phyloP scores from a whole-genome alignment of 1,284 basidiomycete species.

The Cerioporus squamosus region DNA sequence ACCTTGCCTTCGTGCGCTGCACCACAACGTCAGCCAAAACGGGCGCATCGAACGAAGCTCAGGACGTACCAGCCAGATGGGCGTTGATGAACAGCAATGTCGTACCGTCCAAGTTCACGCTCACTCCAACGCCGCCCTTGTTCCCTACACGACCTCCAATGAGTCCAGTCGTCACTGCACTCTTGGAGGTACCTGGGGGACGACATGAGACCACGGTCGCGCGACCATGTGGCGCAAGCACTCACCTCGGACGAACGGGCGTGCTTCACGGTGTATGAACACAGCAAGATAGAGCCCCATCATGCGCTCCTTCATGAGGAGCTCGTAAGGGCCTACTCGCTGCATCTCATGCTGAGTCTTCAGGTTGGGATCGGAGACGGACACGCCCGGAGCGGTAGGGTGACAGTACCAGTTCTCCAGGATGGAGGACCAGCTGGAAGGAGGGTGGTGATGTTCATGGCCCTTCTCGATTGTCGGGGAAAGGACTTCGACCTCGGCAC shows the following conservation, averaged over 20 bases:
- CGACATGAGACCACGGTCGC: neutral
- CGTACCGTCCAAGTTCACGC: slow-evolving; percentile 72
- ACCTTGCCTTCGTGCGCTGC: slow-evolving; percentile 78
- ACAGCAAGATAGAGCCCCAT: slow-evolving; percentile 86
- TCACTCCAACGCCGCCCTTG: slow-evolving; percentile 86
- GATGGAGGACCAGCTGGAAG: slow-evolving; percentile 71
- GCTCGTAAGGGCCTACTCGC: slow-evolving; percentile 66
- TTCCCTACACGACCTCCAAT: slow-evolving; percentile 88
- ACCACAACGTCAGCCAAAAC: neutral
- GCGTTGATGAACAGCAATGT: slow-evolving; percentile 86
- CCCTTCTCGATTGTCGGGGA: slow-evolving; percentile 16
- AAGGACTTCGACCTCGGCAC: slow-evolving; percentile 16
- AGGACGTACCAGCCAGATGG: slow-evolving; percentile 75
- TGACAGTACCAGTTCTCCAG: slow-evolving; percentile 73
- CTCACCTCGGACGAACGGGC: slow-evolving; percentile 61
- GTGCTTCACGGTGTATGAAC: slow-evolving; percentile 71
- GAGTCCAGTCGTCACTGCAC: slow-evolving; percentile 83
- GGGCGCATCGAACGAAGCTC: neutral
- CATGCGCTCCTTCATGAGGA: slow-evolving; percentile 84
- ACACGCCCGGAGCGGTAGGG: slow-evolving; percentile 24
- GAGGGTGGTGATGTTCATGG: slow-evolving; percentile 26
- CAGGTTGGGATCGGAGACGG: slow-evolving; percentile 10
- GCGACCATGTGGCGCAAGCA: neutral
- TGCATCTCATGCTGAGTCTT: slow-evolving; percentile 19
- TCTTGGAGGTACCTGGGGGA: slow-evolving; percentile 61